Evolutionary conservation across 495 filamentous ascomycete species (phyloP), one percentile per base, ranked within the genome.

Genomic region (Penicillium diatomitis): DNA sequence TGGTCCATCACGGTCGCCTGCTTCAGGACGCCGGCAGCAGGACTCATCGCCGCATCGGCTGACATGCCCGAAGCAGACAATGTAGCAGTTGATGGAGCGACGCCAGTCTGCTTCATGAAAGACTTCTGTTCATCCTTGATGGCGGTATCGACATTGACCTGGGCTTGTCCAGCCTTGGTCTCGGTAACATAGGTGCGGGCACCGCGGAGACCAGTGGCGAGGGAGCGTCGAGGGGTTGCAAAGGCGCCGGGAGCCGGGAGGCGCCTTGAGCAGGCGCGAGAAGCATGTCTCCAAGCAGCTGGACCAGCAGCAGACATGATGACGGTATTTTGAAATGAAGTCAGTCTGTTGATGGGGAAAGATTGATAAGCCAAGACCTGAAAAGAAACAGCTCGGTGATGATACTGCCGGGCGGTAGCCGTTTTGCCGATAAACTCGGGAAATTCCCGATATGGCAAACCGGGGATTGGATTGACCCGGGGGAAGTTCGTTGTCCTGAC

Each of bases 1-100:
- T 95, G 82, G 60, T 96, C 92, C 86, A 97, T 86, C 48, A 95
- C 74, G 30, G 87, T 88, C 3, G 90, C 94, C 61, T 95, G 85
- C 68, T 92, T 94, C 40, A 99, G 77, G 41, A 96, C 86, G 69
- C 84, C 86, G 43, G 88, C 89, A 51, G 86, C 76, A 6, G 90
- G 89, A 65, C 83, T 90, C 78, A 95, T 77, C 57, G 81, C 79
- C 12, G 78, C 69, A 54, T 89, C 84, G 2, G 70, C 82, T 44
- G 75, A 76, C 51, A 81, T 65, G 27, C 68, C 70, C 0, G 83
- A 75, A 8, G 76, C 79, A 20, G 82, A 79, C 53, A 88, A 69
- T 32, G 67, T 65, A 20, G 70, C 70, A 52, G 74, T 68, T 30
- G 69, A 57, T 0, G 84, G 74, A 29, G 75, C 65, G 48, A 79